phyloP scores from a whole-genome alignment of 2,329 filamentous ascomycete species.

The Beauveria asiatica region DNA sequence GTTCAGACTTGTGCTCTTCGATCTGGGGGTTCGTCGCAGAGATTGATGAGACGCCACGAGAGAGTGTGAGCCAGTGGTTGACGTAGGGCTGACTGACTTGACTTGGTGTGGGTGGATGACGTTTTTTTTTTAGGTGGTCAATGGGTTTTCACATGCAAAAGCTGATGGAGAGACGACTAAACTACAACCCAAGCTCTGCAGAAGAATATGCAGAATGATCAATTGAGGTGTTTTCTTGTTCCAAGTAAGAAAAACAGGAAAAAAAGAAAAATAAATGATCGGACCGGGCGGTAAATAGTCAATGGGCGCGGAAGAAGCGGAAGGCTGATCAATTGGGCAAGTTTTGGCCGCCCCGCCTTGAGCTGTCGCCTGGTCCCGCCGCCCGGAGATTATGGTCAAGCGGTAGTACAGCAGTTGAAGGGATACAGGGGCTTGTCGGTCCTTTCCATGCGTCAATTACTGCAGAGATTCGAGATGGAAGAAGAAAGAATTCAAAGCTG shows the following conservation, averaged over 20 bases:
- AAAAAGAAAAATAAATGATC: not conserved
- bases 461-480: too few species aligned
- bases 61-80: not conserved
- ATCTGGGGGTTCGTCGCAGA: not conserved
- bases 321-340: not conserved
- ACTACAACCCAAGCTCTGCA: too few species aligned
- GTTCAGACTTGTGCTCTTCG: too few species aligned
- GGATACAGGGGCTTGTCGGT: too few species aligned
- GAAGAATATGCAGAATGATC: not conserved
- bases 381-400: too few species aligned
- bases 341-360: not conserved
- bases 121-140: not conserved
- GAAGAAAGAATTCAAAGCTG: too few species aligned
- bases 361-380: not conserved
- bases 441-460: too few species aligned
- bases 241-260: not conserved
- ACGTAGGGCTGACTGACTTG: too few species aligned
- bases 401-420: too few species aligned
- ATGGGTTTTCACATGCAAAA: not conserved
- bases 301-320: not conserved
- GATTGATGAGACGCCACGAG: not conserved
- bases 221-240: not conserved
- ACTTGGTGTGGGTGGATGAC: not conserved
- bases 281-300: not conserved
- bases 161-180: too few species aligned